Evolutionary conservation across 1,139 yeast species (phyloP).

Genomic region (Pichia sp.): DNA sequence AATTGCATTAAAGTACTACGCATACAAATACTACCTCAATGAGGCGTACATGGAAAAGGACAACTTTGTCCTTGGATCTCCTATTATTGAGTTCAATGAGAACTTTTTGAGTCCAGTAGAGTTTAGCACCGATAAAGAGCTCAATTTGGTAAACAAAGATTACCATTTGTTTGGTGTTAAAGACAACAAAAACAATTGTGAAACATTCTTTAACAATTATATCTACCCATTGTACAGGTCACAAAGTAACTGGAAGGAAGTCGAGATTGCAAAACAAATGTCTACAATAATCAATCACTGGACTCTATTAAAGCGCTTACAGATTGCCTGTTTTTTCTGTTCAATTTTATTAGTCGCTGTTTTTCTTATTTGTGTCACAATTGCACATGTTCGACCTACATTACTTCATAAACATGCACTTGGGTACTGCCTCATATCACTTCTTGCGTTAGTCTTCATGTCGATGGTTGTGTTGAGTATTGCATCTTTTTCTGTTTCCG

Average conservation of each 20-base stretch:
- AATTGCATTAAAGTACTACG: conserved; percentile 7
- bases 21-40: conserved; percentile 6
- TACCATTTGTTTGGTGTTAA: conserved; percentile 1
- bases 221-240: conserved; percentile 9
- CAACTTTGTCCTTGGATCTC: conserved; percentile 5
- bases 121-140: neutral
- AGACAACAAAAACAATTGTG: conserved; percentile 1
- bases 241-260: conserved; percentile 2
- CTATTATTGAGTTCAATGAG: conserved; percentile 8
- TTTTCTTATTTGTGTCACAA: neutral
- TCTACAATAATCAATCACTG: conserved; percentile 6
- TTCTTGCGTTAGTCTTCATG: neutral
- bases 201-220: conserved; percentile 8
- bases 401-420: neutral
- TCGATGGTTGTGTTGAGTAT: neutral
- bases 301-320: conserved; percentile 6
- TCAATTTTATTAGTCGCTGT: conserved; percentile 1
- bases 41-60: conserved; percentile 4
- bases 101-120: conserved; percentile 2
- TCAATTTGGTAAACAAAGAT: conserved; percentile 1
- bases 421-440: neutral
- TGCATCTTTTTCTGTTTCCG: conserved; percentile 1
- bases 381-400: neutral
- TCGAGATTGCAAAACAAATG: conserved; percentile 5
- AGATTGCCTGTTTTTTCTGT: conserved; percentile 5